These are phyloP conservation scores for Aspergillus carbonarius DNA, from an alignment of 2,329 filamentous ascomycete species.

Conservation along the genomic window DNA sequence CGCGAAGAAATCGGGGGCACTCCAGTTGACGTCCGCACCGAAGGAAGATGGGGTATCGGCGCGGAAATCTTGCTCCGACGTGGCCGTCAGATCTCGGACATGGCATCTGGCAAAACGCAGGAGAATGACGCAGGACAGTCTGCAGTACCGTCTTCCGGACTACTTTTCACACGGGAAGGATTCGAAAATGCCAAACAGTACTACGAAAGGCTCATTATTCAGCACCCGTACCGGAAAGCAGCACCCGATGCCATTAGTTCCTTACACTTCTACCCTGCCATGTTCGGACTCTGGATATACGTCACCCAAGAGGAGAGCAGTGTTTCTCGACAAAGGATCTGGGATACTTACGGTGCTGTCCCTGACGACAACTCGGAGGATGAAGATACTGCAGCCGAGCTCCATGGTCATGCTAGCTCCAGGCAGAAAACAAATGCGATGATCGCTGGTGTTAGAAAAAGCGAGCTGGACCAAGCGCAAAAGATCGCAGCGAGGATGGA, in stretches of 20 bases:
- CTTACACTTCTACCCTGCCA: slow-evolving; percentile 75
- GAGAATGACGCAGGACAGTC: not conserved
- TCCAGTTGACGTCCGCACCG: slow-evolving; percentile 66
- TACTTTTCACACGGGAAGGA: slow-evolving; percentile 48
- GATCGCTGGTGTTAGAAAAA: slow-evolving; percentile 42
- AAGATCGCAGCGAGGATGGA: slow-evolving; percentile 70
- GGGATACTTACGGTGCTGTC: slow-evolving; percentile 23
- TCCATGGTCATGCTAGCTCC: slow-evolving; percentile 22
- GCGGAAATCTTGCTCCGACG: slow-evolving; percentile 76
- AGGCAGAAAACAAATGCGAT: slow-evolving; percentile 36
- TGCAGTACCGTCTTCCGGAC: slow-evolving; percentile 10
- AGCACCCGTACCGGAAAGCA: slow-evolving; percentile 68
- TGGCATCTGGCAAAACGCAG: not conserved
- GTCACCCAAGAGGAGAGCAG: slow-evolving; percentile 64
- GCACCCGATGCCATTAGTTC: slow-evolving; percentile 62
- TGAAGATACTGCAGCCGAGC: slow-evolving; percentile 27
- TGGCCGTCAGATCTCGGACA: slow-evolving; percentile 29
- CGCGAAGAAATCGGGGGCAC: slow-evolving; percentile 58
- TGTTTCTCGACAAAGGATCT: slow-evolving; percentile 43
- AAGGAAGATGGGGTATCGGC: slow-evolving; percentile 77
- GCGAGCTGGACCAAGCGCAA: slow-evolving; percentile 60
- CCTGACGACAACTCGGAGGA: slow-evolving; percentile 33
- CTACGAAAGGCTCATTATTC: slow-evolving; percentile 74
- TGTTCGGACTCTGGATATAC: slow-evolving; percentile 80
- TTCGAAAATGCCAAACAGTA: slow-evolving; percentile 64